These are phyloP conservation scores for Plasmopara viticola DNA, from an alignment of 352 stramenopile genomes.

Conservation along the genomic window DNA sequence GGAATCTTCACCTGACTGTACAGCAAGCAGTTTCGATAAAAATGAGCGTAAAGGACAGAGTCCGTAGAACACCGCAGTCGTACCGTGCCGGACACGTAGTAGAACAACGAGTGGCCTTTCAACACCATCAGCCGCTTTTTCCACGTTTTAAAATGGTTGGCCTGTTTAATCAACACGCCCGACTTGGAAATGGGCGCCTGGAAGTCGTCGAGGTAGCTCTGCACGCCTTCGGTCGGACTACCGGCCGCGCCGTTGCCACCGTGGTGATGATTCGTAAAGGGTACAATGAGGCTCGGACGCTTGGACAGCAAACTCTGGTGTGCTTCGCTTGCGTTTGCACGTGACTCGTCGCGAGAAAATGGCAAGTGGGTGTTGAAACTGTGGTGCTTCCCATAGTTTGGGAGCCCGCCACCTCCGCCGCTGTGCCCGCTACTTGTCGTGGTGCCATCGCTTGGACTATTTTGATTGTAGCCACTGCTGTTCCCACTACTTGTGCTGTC, in stretches of 20 bases:
- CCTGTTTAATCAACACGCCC: conserved; percentile 82
- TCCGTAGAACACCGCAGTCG: background rate
- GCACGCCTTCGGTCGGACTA: conserved; percentile 20
- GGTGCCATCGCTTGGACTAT: conserved; percentile 25
- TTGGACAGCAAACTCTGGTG: conserved; percentile 61
- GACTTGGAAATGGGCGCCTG: conserved; percentile 78
- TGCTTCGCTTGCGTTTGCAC: conserved; percentile 14
- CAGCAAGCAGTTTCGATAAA: conserved; percentile 8
- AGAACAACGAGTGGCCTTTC: conserved; percentile 82
- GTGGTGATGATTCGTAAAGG: conserved; percentile 37
- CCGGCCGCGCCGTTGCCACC: conserved; percentile 7
- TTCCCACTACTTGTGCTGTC: conserved; percentile 31
- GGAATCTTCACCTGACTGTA: conserved; percentile 74
- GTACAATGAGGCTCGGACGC: conserved; percentile 69
- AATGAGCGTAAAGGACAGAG: too few species aligned
- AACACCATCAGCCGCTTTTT: conserved; percentile 87
- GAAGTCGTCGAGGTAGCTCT: conserved; percentile 69
- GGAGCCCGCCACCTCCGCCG: conserved; percentile 13
- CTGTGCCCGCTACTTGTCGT: conserved; percentile 31
- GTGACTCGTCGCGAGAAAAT: conserved; percentile 40
- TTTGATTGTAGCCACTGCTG: conserved; percentile 28
- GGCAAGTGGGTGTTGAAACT: conserved; percentile 67
- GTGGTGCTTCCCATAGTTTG: conserved; percentile 51
- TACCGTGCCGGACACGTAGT: conserved; percentile 85
- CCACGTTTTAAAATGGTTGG: conserved; percentile 86